Conservation (phyloP, 2,329 filamentous ascomycete genomes). For the Aspergillus pseudotamarii region DNA sequence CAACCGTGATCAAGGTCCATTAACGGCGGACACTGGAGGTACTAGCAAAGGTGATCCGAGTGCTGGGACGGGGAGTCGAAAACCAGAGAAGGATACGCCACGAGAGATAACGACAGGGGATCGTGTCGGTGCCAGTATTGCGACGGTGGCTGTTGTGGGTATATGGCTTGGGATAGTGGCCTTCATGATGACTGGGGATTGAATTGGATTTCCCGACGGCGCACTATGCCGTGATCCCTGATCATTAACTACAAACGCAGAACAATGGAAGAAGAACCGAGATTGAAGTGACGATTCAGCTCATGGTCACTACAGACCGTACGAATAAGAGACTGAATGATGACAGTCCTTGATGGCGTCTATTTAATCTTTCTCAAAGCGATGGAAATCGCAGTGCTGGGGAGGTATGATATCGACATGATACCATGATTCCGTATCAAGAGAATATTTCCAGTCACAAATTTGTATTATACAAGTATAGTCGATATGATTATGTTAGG, state of each 20-base stretch:
- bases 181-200: neutral
- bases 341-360: neutral
- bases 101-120: conserved; percentile 38
- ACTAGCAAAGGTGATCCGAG: conserved; percentile 51
- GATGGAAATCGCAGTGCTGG: neutral
- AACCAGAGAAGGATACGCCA: conserved; percentile 45
- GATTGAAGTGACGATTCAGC: neutral
- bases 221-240: neutral
- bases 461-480: neutral
- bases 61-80: conserved; percentile 32
- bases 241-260: neutral
- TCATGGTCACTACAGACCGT: neutral
- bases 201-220: neutral
- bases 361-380: neutral
- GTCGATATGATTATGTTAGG: neutral
- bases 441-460: neutral
- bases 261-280: neutral
- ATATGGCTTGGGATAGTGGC: neutral
- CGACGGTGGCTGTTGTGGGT: conserved; percentile 8
- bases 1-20: conserved; percentile 43
- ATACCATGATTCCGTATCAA: neutral
- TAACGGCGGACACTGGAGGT: conserved; percentile 56
- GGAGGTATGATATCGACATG: neutral
- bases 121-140: conserved; percentile 8
- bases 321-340: neutral